Evolutionary conservation across 1,139 yeast species (phyloP).

Genomic region (Geotrichum restrictum): DNA sequence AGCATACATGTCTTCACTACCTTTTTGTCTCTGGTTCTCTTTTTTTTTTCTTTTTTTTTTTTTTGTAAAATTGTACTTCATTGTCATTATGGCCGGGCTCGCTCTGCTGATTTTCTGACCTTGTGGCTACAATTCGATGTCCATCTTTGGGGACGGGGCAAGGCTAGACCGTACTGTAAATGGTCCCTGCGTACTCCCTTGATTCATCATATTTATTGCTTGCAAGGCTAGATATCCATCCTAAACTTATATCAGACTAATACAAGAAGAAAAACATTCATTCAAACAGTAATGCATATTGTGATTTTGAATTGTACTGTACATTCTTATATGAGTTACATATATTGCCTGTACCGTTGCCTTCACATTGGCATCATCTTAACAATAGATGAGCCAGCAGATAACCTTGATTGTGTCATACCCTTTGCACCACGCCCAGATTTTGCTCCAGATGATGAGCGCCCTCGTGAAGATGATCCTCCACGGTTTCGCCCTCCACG

Average conservation of each 20-base stretch:
- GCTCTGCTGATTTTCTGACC: no score
- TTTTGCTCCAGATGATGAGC: neutral
- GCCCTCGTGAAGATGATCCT: neutral
- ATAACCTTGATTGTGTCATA: neutral
- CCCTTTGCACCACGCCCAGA: neutral
- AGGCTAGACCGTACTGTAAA: no score
- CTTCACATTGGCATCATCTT: slow-evolving; percentile 9
- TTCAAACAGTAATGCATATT: neutral
- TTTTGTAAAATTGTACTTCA: neutral
- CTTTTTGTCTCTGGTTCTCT: neutral
- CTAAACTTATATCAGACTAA: no score
- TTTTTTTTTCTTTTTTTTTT: neutral
- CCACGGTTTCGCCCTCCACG: neutral
- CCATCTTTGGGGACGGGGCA: no score
- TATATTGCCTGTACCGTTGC: neutral
- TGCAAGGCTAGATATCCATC: neutral
- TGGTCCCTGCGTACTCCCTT: neutral
- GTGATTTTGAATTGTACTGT: neutral
- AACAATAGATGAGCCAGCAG: neutral
- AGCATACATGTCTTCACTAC: slow-evolving; percentile 20
- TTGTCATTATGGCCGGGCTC: neutral
- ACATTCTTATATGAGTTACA: neutral
- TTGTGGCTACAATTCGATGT: no score
- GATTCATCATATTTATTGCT: neutral
- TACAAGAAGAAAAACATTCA: no score